A percentile compares a stretch with the other conserved stretches of the same genome.
Conservation (phyloP, 2,329 filamentous ascomycete species). For the Trichoderma aggressivum region DNA sequence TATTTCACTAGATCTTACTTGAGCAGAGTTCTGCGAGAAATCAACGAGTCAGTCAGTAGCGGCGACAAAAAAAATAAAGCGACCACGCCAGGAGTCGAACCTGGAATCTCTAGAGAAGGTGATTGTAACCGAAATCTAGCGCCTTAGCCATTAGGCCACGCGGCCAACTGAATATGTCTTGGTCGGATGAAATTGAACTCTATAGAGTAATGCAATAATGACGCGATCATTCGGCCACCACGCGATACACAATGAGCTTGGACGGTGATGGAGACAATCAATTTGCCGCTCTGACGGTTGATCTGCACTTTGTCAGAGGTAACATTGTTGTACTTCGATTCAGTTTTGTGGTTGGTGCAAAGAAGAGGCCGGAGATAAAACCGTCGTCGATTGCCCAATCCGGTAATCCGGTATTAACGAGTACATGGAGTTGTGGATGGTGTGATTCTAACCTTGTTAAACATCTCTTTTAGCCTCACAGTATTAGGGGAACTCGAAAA, state of each 20-base stretch:
- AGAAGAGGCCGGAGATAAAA: not conserved
- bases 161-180: conserved; percentile 24
- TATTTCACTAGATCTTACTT: not conserved
- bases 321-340: not conserved
- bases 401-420: not conserved
- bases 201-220: not conserved
- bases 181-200: accelerated
- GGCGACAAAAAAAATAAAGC: conserved; percentile 15
- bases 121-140: conserved; percentile 33
- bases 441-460: not conserved
- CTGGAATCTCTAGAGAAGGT: conserved; percentile 35
- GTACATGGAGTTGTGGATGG: not conserved
- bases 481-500: no score
- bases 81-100: conserved; percentile 38
- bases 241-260: not conserved
- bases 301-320: not conserved
- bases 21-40: not conserved
- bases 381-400: not conserved
- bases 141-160: conserved; percentile 38
- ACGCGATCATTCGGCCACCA: not conserved
- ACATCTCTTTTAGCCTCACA: no score
- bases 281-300: no score
- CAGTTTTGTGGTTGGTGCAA: no score
- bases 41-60: not conserved
- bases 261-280: not conserved